Evolutionary conservation across 345 rosid genomes (phyloP), one percentile per base, ranked within the genome.

Genomic region (Salix koriyanagi): DNA sequence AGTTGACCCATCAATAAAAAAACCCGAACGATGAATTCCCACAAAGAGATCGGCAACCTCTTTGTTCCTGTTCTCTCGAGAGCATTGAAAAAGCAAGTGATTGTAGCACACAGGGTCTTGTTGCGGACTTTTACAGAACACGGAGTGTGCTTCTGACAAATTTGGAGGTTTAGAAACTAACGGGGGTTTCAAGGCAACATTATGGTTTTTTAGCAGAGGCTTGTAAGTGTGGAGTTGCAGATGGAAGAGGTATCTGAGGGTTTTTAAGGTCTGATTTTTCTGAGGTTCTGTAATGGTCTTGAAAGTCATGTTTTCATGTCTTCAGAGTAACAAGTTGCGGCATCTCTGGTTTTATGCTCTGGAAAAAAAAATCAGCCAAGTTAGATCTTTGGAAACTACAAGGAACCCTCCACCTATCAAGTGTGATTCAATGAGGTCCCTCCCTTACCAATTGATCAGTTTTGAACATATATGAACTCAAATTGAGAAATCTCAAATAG

Each of bases 61-160:
- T 4, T 56, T 85, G 84, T 85, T 87, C 10, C 84, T 86, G 69
- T 81, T 86, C 2, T 86, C 78, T 4, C 93, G 92, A 54, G 92
- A 88, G 76, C 56, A 82, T 42, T 84, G 79, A 65, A 90, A 89
- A 72, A 91, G 86, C 67, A 89, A 67, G 82, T 78, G 84, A 21
- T 85, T 86, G 75, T 64, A 80, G 2, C 26, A 75, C 11, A 56
- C 69, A 18, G 16, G 61, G 67, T 71, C 70, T 70, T 76, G 79
- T 7, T 86, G 84, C 67, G 86, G 84, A 84, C 41, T 86, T 90
- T 76, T 78, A 62, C 86, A 94, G 84, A 91, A 83, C 90, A 78
- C 30, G 41, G 88, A 72, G 75, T 60, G 86, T 48, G 88, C 87
- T 25, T 67, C 18, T 1, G 4, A 5, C 3, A 62, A 15, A 50